phyloP scores from a whole-genome alignment of 2,329 filamentous ascomycete species.

The Diaporthe ilicicola region DNA sequence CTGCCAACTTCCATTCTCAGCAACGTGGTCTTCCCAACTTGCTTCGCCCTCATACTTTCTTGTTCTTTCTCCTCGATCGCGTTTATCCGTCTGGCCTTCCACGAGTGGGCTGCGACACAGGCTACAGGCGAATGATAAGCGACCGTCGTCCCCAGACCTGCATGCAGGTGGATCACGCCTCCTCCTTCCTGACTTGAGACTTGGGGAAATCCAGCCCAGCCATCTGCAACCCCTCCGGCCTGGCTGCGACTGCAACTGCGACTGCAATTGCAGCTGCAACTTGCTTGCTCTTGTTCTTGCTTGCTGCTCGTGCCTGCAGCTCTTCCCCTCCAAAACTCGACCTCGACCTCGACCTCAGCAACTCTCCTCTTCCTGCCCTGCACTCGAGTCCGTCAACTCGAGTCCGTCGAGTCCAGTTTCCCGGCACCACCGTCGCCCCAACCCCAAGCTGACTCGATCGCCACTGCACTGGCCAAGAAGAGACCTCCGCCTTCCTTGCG shows the following conservation, averaged over 20 bases:
- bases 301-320: not conserved
- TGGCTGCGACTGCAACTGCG: not conserved
- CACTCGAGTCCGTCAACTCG: not conserved
- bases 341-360: not conserved
- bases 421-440: not conserved
- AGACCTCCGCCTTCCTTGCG: slow-evolving; percentile 22
- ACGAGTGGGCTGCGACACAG: not conserved
- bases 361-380: not conserved
- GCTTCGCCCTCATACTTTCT: too few species aligned
- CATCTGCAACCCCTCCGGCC: not conserved
- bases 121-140: slow-evolving; percentile 17
- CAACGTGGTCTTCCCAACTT: too few species aligned
- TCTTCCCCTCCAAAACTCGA: too few species aligned
- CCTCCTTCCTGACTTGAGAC: not conserved
- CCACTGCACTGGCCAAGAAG: slow-evolving; percentile 13
- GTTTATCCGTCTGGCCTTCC: not conserved
- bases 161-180: slow-evolving; percentile 12
- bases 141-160: not conserved
- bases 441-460: slow-evolving; percentile 9
- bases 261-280: not conserved
- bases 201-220: slow-evolving; percentile 4
- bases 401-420: not conserved
- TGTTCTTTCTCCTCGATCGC: too few species aligned
- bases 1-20: too few species aligned
- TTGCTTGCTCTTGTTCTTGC: not conserved